A percentile compares a stretch with the other conserved stretches of the same genome.
Conservation (phyloP, 78 protist species). For the slime mould (Dictyostelium discoideum) region DNA sequence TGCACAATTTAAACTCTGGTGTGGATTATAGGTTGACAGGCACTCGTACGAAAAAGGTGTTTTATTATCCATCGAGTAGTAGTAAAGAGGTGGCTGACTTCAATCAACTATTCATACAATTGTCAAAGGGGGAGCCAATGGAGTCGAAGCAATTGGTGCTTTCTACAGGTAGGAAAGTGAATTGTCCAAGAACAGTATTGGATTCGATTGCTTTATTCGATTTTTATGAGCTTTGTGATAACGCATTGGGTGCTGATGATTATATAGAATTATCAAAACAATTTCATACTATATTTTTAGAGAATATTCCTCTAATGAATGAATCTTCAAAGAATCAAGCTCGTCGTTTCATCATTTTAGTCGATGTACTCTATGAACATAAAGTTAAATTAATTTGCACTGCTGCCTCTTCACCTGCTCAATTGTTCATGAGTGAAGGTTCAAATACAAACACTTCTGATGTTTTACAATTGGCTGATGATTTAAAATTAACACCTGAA, state of each 20-base stretch:
- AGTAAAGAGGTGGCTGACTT: neutral
- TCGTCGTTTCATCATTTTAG: constrained; percentile 91
- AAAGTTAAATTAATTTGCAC: constrained; percentile 80
- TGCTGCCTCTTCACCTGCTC: constrained; percentile 79
- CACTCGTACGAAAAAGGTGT: constrained; percentile 49
- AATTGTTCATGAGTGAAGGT: constrained; percentile 62
- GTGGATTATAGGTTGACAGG: constrained; percentile 90
- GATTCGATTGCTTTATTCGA: constrained; percentile 68
- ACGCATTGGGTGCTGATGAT: constrained; percentile 90
- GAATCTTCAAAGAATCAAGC: constrained; percentile 81
- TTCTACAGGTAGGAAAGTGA: constrained; percentile 77
- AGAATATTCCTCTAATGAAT: constrained; percentile 85
- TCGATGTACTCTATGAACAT: constrained; percentile 92
- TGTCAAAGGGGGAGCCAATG: constrained; percentile 59
- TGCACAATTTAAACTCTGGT: constrained; percentile 75
- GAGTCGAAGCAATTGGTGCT: neutral
- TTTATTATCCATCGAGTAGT: constrained; percentile 1
- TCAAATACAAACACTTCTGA: neutral
- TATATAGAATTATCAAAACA: constrained; percentile 79
- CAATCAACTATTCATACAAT: neutral
- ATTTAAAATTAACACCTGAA: constrained; percentile 70
- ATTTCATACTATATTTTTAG: constrained; percentile 86
- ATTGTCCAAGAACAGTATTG: constrained; percentile 37
- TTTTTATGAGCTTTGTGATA: constrained; percentile 87
- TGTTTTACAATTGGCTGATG: constrained; percentile 31